phyloP scores from a whole-genome alignment of 805 yeast genomes.

The Saccharomycopsis olivae region DNA sequence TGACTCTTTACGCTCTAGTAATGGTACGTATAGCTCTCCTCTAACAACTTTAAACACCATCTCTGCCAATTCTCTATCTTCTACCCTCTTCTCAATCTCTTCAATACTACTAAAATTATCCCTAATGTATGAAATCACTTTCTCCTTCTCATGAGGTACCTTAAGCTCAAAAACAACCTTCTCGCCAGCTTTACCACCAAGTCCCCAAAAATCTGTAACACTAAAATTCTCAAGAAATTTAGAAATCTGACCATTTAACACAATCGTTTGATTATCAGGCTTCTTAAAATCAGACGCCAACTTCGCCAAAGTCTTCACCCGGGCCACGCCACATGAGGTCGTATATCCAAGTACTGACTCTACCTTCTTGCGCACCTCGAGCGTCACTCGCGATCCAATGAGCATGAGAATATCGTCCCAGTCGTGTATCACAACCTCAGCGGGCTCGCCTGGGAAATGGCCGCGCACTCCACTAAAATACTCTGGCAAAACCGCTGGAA shows the following conservation, averaged over 20 bases:
- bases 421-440: constrained; percentile 27
- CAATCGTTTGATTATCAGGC: constrained; percentile 78
- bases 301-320: constrained; percentile 72
- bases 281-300: constrained; percentile 77
- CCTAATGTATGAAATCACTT: constrained; percentile 41
- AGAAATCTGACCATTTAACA: constrained; percentile 38
- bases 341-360: constrained; percentile 57
- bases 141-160: constrained; percentile 31
- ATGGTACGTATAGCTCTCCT: constrained; percentile 47
- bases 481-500: constrained; percentile 30
- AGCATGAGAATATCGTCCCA: constrained; percentile 78
- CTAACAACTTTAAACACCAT: constrained; percentile 52
- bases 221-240: constrained; percentile 51
- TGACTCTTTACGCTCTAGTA: constrained; percentile 52
- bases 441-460: constrained; percentile 12
- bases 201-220: constrained; percentile 70
- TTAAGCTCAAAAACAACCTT: constrained; percentile 38
- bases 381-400: constrained; percentile 53
- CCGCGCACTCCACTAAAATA: constrained; percentile 4
- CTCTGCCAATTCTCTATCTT: constrained; percentile 35
- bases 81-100: constrained; percentile 23
- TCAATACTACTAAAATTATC: constrained; percentile 34
- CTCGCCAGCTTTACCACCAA: constrained; percentile 86
- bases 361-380: constrained; percentile 43
- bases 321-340: constrained; percentile 81